Base-by-base conservation (phyloP, 345 rosid species). In the Populus tremula region DNA sequence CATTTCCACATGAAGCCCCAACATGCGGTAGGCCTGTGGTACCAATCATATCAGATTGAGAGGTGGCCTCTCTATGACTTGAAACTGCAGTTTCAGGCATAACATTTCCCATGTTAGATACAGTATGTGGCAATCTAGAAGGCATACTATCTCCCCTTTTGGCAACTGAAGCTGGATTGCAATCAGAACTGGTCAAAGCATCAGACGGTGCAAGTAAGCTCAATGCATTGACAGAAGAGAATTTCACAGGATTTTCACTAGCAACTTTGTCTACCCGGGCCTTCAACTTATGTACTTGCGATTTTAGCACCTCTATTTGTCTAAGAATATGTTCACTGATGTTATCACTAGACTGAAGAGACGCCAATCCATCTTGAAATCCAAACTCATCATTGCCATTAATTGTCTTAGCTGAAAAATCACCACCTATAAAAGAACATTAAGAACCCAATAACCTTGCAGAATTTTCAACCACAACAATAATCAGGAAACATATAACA, bases 201-300 rank as follows among this genome's bases (percentile, higher is more conserved):
- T 87, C 87, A 59, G 80, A 67, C 39, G 86, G 85, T 74, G 50
- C 79, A 80, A 45, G 72, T 68, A 71, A 67, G 84, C 82, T 86
- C 92, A 87, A 70, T 38, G 79, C 78, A 84, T 87, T 87, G 64
- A 83, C 75, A 0, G 88, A 86, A 71, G 87, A 83, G 69, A 90
- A 88, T 77, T 85, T 91, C 78, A 68, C 80, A 39, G 92, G 92
- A 77, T 83, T 89, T 70, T 89, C 94, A 78, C 72, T 84, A 79
- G 87, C 68, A 79, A 92, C 85, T 81, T 87, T 90, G 69, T 92
- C 96, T 17, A 90, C 78, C 25, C 92, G 87, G 36, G 76, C 78
- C 88, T 84, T 92, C 86, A 90, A 79, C 74, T 78, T 85, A 47
- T 69, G 81, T 29, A 85, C 84, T 79, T 84, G 87, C 2, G 85